Percentiles rank a stretch among this genome's conserved stretches.
phyloP scores from a whole-genome alignment of 306 rosid genomes.

The Macrotyloma uniflorum region DNA sequence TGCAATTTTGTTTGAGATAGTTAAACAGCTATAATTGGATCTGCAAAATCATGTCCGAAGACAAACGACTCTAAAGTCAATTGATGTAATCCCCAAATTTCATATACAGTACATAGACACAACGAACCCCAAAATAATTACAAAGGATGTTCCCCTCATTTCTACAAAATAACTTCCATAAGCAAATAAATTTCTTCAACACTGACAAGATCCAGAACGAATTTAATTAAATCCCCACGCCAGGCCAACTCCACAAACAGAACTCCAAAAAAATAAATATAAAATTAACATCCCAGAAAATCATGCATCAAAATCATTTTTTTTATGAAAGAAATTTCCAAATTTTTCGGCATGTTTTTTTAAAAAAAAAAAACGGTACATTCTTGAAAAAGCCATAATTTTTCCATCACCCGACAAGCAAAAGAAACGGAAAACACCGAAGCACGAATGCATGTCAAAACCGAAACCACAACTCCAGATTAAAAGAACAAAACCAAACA shows the following conservation, averaged over 20 bases:
- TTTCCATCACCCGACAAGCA: conserved; percentile 5
- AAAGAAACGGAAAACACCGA: neutral
- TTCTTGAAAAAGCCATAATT: neutral
- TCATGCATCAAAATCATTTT: neutral
- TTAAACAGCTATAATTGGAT: conserved; percentile 34
- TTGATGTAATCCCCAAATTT: neutral
- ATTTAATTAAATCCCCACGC: neutral
- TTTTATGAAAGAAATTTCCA: neutral
- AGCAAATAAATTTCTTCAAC: neutral
- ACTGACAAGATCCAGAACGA: conserved; percentile 32
- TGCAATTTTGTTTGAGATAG: neutral
- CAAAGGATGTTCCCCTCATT: neutral
- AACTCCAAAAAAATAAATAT: neutral
- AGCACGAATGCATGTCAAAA: conserved; percentile 26
- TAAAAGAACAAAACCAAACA: neutral
- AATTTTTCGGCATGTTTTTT: neutral
- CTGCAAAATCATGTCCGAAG: conserved; percentile 10
- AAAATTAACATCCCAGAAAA: conserved; percentile 2
- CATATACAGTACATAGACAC: neutral
- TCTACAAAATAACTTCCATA: neutral
- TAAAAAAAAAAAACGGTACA: neutral
- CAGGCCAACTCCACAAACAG: neutral
- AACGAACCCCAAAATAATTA: neutral
- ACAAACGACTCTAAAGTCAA: neutral
- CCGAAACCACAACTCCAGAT: neutral